Base-by-base conservation (phyloP, 148 eudicot species). In the Rhododendron molle region DNA sequence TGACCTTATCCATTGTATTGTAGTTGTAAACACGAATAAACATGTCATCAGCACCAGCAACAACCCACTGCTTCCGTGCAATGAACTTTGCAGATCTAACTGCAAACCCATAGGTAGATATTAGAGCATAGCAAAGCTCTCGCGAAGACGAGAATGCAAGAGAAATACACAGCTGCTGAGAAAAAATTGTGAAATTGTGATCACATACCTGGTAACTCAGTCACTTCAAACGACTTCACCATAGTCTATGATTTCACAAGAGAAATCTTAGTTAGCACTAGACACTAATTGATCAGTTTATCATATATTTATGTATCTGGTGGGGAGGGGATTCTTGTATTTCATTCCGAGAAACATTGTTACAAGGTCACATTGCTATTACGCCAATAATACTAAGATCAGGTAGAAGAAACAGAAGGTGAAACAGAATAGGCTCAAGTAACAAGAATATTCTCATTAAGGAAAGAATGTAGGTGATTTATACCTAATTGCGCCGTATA, bases 1-100 rank as follows among this genome's bases (percentile, higher is more conserved):
- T 94, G 36, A 93, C 89, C 86, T 96, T 94, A 79, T 96, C 98
- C 97, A 94, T 96, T 3, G 98, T 94, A 80, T 94, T 92, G 90
- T 94, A 96, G 87, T 93, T 94, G 94, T 96, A 96, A 54, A 94
- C 96, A 60, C 98, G 94, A 79, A 95, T 90, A 85, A 83, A 91
- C 98, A 91, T 94, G 90, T 95, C 98, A 89, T 96, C 98, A 49
- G 97, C 97, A 73, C 98, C 98, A 85, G 96, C 98, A 90, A 96
- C 98, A 88, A 96, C 95, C 98, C 96, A 94, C 85, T 96, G 98
- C 88, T 96, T 96, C 47, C 98, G 91, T 81, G 98, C 85, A 83
- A 96, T 90, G 81, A 96, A 96, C 89, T 96, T 96, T 60, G 96
- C 93, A 1, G 97, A 94, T 86, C 98, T 92, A 80, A 94, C 98